phyloP scores from a whole-genome alignment of 1,284 basidiomycete genomes.

The Trichosporon ovoides region DNA sequence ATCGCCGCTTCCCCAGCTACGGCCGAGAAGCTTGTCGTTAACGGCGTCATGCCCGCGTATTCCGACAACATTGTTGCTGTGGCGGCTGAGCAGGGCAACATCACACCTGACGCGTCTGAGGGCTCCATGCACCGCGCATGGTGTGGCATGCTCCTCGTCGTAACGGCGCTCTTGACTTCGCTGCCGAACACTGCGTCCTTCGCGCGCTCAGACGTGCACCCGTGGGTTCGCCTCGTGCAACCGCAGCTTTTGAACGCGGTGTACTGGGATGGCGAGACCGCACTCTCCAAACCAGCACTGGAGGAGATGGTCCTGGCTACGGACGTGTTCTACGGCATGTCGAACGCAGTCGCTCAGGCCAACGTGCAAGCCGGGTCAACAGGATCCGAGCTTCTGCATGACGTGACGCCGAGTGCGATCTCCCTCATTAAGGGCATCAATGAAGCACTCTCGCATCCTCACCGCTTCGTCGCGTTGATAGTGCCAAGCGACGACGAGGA shows the following conservation, averaged over 20 bases:
- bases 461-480: conserved; percentile 71
- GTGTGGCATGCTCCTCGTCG: conserved; percentile 75
- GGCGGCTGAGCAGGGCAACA: conserved; percentile 66
- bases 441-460: conserved; percentile 83
- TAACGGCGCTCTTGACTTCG: conserved; percentile 63
- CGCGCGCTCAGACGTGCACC: conserved; percentile 77
- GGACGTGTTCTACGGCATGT: conserved; percentile 65
- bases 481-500: conserved; percentile 69
- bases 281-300: conserved; percentile 64
- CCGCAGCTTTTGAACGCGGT: conserved; percentile 71
- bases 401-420: conserved; percentile 63
- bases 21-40: conserved; percentile 78
- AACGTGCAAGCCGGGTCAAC: conserved; percentile 47
- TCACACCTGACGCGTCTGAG: conserved; percentile 66
- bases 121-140: conserved; percentile 75
- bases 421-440: conserved; percentile 79
- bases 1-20: conserved; percentile 69
- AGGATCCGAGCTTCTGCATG: conserved; percentile 52
- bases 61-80: conserved; percentile 73
- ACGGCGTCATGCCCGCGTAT: conserved; percentile 74
- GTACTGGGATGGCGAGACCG: conserved; percentile 70
- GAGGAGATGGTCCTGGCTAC: conserved; percentile 76
- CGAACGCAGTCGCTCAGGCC: conserved; percentile 51
- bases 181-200: conserved; percentile 58
- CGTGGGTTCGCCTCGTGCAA: conserved; percentile 76